Evolutionary conservation across 768 basidiomycete genomes (phyloP).

Genomic region (Suillus spraguei): DNA sequence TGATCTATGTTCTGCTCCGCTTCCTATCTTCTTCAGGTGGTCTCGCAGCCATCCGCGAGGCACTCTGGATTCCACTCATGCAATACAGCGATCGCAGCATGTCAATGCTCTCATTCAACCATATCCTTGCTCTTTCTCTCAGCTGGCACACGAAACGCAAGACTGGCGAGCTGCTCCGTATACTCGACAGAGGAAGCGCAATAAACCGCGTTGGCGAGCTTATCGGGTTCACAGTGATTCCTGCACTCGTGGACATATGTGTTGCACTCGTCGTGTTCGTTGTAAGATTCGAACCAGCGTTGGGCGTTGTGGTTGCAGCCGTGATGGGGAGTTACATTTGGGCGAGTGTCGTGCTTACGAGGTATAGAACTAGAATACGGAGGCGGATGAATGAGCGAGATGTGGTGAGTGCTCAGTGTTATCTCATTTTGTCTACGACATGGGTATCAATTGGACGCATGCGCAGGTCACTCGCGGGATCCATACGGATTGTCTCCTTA

Average conservation of each 20-base stretch:
- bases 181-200: constrained; percentile 81
- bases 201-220: constrained; percentile 85
- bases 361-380: constrained; percentile 73
- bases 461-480: constrained; percentile 74
- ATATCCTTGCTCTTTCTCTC: constrained; percentile 84
- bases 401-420: constrained; percentile 35
- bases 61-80: constrained; percentile 87
- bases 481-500: constrained; percentile 78
- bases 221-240: constrained; percentile 81
- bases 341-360: constrained; percentile 59
- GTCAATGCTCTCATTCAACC: constrained; percentile 70
- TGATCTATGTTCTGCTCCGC: constrained; percentile 67
- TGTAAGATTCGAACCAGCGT: constrained; percentile 62
- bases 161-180: constrained; percentile 62
- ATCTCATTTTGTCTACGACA: neutral
- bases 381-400: constrained; percentile 83
- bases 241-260: constrained; percentile 79
- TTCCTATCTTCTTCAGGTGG: constrained; percentile 81
- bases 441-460: neutral
- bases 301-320: constrained; percentile 66
- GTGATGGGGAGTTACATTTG: constrained; percentile 69
- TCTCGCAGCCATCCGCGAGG: constrained; percentile 65
- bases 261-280: constrained; percentile 72
- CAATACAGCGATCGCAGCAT: constrained; percentile 79
- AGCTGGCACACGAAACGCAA: constrained; percentile 81